phyloP scores from a whole-genome alignment of 495 filamentous ascomycete species.

The Daldinia grandis region DNA sequence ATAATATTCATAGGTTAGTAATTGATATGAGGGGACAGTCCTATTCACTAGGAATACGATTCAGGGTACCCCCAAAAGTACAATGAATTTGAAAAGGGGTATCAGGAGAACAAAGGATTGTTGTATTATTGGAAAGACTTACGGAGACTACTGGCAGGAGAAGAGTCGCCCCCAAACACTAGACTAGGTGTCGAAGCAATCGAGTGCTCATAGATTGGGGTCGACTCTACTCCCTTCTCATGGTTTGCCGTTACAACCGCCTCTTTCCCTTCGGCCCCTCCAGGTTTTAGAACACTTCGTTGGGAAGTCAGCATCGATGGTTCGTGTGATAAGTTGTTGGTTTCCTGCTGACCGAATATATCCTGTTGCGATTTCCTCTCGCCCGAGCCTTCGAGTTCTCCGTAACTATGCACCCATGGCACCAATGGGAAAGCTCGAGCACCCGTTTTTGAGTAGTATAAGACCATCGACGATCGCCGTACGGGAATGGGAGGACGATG shows the following conservation, averaged over 20 bases:
- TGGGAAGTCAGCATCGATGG: background rate
- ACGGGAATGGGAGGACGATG: slow-evolving; percentile 22
- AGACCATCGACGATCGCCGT: slow-evolving; percentile 25
- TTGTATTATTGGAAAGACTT: slow-evolving; percentile 23
- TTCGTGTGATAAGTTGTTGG: background rate
- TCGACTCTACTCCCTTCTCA: slow-evolving; percentile 12
- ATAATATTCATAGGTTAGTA: slow-evolving; percentile 9
- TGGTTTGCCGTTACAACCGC: background rate
- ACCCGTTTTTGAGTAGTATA: slow-evolving; percentile 32
- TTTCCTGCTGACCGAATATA: background rate
- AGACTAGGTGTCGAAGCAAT: slow-evolving; percentile 52
- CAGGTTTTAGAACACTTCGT: background rate
- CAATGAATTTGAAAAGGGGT: background rate
- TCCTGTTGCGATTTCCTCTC: background rate
- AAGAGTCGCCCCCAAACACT: slow-evolving; percentile 47
- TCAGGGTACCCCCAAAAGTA: background rate
- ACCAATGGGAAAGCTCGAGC: slow-evolving; percentile 42
- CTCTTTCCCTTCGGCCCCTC: slow-evolving; percentile 5
- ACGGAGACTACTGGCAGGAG: slow-evolving; percentile 49
- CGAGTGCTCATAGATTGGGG: slow-evolving; percentile 29
- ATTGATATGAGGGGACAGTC: background rate
- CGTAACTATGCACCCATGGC: slow-evolving; percentile 16
- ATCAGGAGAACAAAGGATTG: background rate
- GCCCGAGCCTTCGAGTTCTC: slow-evolving; percentile 3
- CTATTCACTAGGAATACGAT: background rate